These are phyloP conservation scores for Spathaspora gorwiae DNA, from an alignment of 805 yeast species.

Conservation along the genomic window DNA sequence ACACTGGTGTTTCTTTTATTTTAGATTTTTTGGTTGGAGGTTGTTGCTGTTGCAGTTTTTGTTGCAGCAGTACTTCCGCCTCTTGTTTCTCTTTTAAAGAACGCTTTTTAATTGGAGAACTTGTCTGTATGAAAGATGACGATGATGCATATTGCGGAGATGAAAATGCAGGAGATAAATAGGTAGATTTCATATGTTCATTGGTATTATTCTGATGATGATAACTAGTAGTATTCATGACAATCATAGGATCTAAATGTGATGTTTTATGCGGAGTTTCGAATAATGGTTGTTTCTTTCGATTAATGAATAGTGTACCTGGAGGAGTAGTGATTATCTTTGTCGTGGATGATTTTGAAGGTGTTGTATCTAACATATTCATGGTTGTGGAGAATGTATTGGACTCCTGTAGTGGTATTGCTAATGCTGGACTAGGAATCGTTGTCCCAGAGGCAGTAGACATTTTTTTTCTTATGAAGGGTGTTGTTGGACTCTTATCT, in stretches of 20 bases:
- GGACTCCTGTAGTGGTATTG: conserved; percentile 5
- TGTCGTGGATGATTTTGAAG: conserved; percentile 4
- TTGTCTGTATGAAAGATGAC: not conserved
- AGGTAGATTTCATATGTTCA: conserved; percentile 2
- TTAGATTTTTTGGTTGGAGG: conserved; percentile 19
- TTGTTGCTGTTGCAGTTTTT: not conserved
- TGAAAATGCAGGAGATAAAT: conserved; percentile 40
- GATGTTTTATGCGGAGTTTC: conserved; percentile 6
- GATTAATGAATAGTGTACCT: conserved; percentile 1
- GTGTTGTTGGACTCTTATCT: too few species aligned
- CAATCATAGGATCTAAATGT: conserved; percentile 7
- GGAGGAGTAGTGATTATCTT: conserved; percentile 5
- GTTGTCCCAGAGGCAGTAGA: not conserved
- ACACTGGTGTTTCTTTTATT: conserved; percentile 28
- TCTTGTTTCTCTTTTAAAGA: too few species aligned
- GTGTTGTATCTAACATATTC: conserved; percentile 4
- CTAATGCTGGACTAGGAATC: not conserved
- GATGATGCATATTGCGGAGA: conserved; percentile 37
- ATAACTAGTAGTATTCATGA: not conserved
- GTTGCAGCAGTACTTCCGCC: too few species aligned
- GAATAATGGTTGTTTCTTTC: not conserved
- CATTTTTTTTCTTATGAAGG: not conserved
- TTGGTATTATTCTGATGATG: too few species aligned
- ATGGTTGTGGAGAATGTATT: conserved; percentile 1
- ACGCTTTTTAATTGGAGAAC: conserved; percentile 5